These are phyloP conservation scores for Termitomyces sp. DNA, from an alignment of 768 basidiomycete genomes.

Conservation along the genomic window DNA sequence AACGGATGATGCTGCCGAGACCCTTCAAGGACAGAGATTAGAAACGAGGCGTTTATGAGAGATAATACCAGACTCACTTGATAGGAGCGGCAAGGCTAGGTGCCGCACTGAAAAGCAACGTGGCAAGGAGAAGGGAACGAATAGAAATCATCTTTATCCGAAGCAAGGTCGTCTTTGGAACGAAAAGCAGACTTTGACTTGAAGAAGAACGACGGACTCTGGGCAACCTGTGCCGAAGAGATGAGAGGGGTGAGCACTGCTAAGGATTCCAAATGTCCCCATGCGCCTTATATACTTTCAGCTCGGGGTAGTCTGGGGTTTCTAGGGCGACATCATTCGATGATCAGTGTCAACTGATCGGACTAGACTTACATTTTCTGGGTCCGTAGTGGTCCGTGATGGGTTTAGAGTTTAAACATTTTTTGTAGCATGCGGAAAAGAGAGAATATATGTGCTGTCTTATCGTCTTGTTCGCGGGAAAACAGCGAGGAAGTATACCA, in stretches of 20 bases:
- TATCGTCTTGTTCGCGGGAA: neutral
- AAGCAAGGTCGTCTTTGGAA: constrained; percentile 20
- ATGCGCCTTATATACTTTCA: constrained; percentile 25
- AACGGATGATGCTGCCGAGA: constrained; percentile 19
- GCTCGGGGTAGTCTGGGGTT: constrained; percentile 8
- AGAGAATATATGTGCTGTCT: neutral
- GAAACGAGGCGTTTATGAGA: neutral
- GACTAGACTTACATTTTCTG: neutral
- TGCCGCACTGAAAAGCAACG: constrained; percentile 32
- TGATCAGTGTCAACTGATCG: constrained; percentile 16
- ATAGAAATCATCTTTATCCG: constrained; percentile 35
- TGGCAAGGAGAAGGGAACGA: constrained; percentile 30
- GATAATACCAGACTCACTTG: constrained; percentile 18
- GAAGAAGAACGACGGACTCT: constrained; percentile 37
- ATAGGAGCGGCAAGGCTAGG: constrained; percentile 32
- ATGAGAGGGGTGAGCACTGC: constrained; percentile 38
- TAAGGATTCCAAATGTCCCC: constrained; percentile 19
- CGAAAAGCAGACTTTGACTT: constrained; percentile 28
- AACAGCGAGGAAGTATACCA: neutral
- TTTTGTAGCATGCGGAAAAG: neutral
- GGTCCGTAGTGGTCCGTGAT: neutral
- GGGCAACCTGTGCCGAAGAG: constrained; percentile 42
- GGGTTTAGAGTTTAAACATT: neutral
- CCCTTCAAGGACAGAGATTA: constrained; percentile 13
- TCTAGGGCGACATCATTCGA: constrained; percentile 22